Conservation (phyloP, 371 early-diverging fungal species). For the Nematocida ironsii region DNA sequence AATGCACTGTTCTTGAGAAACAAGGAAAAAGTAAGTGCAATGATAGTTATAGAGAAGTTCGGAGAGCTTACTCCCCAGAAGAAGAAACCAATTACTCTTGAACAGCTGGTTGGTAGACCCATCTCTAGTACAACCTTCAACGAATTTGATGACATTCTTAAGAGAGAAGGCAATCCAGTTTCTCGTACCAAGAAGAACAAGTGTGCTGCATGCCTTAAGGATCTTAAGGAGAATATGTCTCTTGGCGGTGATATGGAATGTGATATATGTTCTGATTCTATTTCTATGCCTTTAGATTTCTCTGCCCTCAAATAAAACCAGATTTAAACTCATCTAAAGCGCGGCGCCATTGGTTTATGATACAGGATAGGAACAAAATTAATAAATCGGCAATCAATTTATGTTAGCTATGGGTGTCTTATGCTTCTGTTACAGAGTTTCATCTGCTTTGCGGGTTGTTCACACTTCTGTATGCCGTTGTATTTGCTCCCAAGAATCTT, state of each 20-base stretch:
- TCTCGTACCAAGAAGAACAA: conserved; percentile 12
- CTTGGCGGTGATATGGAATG: conserved; percentile 26
- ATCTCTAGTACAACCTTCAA: conserved; percentile 13
- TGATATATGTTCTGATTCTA: conserved; percentile 17
- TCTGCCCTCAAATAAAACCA: not conserved
- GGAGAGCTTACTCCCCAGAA: not conserved
- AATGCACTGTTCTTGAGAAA: conserved; percentile 33
- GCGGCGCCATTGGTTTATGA: too few relatives aligned
- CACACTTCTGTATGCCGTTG: too few relatives aligned
- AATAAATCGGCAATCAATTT: too few relatives aligned
- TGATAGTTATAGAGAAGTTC: conserved; percentile 47
- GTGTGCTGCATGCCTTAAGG: conserved; percentile 48
- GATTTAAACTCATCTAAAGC: not conserved
- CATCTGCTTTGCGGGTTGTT: too few relatives aligned
- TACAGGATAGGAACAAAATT: too few relatives aligned
- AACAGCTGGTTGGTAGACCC: not conserved
- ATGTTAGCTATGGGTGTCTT: too few relatives aligned
- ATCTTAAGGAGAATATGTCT: conserved; percentile 14
- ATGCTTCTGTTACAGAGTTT: too few relatives aligned
- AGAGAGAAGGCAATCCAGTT: not conserved
- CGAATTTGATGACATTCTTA: conserved; percentile 52
- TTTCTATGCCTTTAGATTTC: conserved; percentile 11
- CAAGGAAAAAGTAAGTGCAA: conserved; percentile 15
- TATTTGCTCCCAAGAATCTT: too few relatives aligned
- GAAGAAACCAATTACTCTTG: not conserved